Base-by-base conservation (phyloP, 371 early-diverging fungal genomes). In the Syncephalastrum contaminatum region DNA sequence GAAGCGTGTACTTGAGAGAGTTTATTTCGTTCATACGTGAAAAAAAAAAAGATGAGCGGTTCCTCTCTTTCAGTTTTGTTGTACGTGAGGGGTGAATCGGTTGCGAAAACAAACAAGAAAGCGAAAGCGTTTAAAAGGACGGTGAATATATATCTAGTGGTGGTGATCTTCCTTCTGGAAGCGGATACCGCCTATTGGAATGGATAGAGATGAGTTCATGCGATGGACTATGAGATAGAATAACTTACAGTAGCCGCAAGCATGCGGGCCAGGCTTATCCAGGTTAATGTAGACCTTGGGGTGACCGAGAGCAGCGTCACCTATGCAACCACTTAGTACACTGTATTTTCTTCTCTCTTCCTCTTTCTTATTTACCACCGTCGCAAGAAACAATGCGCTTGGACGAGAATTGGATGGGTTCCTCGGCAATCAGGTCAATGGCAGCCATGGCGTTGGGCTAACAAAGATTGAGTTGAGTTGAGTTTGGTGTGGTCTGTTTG, bases 251-350 rank as follows among this genome's bases (percentile, higher is more conserved):
- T 91, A 91, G 43, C 84, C 80, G 64, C 91, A 91, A 49, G 86
- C 72, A 62, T 91, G 88, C 54, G 88, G 63, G 53, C 86, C 84
- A 59, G 87, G 78, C 53, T 82, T 73, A 65, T 85, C 79, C 77
- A 96, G 83, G 78, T 95, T 95, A 69, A 96, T 92, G 73, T 89
- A 96, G 27, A 96, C 91, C 70, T 89, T 91, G 25, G 97, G 97
- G 63, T 96, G 97, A 40, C 97, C 97, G 45, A 96, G 81, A 48
- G 94, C 73, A 62, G 95, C 97, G 49, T 90, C 94, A 27, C 94
- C 95, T 87, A 55, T 5, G 45, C 46, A 60, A 48, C 14, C 45
- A n/a, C 41, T 22, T 20, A 52, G 41, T 25, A 19, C 56, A 39
- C 22, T 10, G 43, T 42, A 16, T 27, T 51, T n/a, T n/a, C n/a